These are phyloP conservation scores for Eimeria praecox DNA, from an alignment of 169 alveolate species.

Conservation along the genomic window DNA sequence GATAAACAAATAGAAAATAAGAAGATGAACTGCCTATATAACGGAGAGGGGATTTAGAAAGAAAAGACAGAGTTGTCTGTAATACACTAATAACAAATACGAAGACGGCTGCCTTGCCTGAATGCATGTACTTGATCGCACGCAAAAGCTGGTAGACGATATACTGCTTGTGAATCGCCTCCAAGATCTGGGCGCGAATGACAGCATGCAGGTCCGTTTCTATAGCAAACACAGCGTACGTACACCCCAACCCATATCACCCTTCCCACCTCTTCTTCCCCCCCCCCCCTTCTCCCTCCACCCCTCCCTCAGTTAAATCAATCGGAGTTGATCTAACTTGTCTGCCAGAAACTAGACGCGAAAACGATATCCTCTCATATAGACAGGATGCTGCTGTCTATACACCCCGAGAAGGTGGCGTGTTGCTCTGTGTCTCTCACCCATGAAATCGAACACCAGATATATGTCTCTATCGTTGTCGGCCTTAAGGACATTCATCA, in stretches of 20 bases:
- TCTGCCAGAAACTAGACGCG: no score
- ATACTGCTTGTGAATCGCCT: constrained; percentile 93
- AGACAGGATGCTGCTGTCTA: no score
- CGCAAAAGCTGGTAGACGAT: constrained; percentile 93
- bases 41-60: no score
- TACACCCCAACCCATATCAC: no score
- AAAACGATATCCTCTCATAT: no score
- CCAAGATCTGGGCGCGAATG: constrained; percentile 98
- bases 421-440: constrained; percentile 26
- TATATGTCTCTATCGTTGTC: constrained; percentile 99
- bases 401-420: neutral
- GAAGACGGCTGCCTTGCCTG: constrained; percentile 85
- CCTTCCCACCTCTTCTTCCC: no score
- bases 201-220: constrained; percentile 99
- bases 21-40: no score
- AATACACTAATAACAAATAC: neutral
- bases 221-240: neutral
- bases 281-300: no score
- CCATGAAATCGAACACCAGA: constrained; percentile 98
- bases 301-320: no score
- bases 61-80: neutral
- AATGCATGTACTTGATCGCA: constrained; percentile 94
- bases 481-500: constrained; percentile 97
- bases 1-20: neutral
- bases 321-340: no score